Conservation (phyloP, 352 stramenopile species). For the Globisporangium cylindrosporum region DNA sequence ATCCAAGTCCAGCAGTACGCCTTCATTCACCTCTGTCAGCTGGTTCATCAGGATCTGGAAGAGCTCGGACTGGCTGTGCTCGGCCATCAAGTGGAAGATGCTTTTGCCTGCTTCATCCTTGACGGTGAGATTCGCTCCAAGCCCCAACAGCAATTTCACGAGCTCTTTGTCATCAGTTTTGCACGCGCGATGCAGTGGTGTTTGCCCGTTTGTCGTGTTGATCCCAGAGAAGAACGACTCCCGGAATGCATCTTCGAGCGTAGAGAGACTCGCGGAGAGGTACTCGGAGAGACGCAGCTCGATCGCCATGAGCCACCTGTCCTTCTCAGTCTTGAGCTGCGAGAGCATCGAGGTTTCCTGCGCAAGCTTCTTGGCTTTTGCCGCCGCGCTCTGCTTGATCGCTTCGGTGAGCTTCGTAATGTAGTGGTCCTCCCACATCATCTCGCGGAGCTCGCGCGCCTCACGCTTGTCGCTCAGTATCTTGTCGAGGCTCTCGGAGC, state of each 20-base stretch:
- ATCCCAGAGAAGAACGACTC: constrained; percentile 35
- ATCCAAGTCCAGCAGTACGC: constrained; percentile 35
- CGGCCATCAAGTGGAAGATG: constrained; percentile 47
- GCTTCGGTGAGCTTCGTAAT: constrained; percentile 27
- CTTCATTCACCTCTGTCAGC: constrained; percentile 20
- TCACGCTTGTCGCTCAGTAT: constrained; percentile 46
- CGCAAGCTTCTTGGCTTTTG: constrained; percentile 40
- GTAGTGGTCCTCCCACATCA: constrained; percentile 68
- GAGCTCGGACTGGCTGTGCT: constrained; percentile 36
- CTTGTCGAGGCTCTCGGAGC: constrained; percentile 40
- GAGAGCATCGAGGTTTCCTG: constrained; percentile 55
- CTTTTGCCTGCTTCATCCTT: constrained; percentile 41
- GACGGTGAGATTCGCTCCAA: constrained; percentile 33
- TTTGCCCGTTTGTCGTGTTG: constrained; percentile 42
- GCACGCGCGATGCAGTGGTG: constrained; percentile 51
- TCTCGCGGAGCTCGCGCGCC: constrained; percentile 49
- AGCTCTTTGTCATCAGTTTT: constrained; percentile 41
- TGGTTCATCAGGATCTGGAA: constrained; percentile 32
- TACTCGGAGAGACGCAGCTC: constrained; percentile 49
- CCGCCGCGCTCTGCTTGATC: constrained; percentile 10
- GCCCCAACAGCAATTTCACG: constrained; percentile 37
- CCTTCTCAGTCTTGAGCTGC: constrained; percentile 45
- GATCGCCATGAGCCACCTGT: constrained; percentile 76
- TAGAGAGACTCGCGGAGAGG: constrained; percentile 30
- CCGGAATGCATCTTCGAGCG: constrained; percentile 16